A percentile compares a stretch with the other conserved stretches of the same genome.
Evolutionary conservation across 2,329 filamentous ascomycete species (phyloP).

Genomic region (Calonectria fujianensis): DNA sequence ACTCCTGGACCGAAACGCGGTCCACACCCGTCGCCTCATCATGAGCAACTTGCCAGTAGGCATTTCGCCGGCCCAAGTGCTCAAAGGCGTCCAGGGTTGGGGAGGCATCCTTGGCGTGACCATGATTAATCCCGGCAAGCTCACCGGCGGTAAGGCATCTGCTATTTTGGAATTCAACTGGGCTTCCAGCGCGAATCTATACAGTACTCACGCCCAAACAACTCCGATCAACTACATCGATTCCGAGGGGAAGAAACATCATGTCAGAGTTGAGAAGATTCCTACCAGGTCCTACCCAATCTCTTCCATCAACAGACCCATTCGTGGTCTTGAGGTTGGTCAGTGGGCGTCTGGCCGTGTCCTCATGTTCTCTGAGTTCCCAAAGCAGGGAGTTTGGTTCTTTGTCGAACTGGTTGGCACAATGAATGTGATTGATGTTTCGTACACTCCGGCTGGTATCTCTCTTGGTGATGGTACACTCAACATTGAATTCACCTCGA

Average conservation of each 20-base stretch:
- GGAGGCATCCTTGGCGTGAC: slow-evolving; percentile 41
- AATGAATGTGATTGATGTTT: slow-evolving; percentile 34
- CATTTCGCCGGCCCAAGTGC: slow-evolving; percentile 41
- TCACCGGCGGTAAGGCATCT: background rate
- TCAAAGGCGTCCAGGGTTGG: slow-evolving; percentile 43
- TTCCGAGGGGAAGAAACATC: background rate
- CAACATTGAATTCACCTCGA: slow-evolving; percentile 46
- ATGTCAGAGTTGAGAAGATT: background rate
- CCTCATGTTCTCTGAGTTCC: slow-evolving; percentile 47
- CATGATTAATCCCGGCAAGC: slow-evolving; percentile 13
- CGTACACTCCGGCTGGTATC: background rate
- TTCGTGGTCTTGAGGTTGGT: background rate
- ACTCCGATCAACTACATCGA: slow-evolving; percentile 17
- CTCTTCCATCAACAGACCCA: fast-evolving
- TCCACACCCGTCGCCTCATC: slow-evolving; percentile 49
- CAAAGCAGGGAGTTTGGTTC: slow-evolving; percentile 46
- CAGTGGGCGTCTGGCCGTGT: slow-evolving; percentile 39
- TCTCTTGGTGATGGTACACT: slow-evolving; percentile 33
- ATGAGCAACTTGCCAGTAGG: slow-evolving; percentile 49
- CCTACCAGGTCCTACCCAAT: background rate
- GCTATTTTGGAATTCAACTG: slow-evolving; percentile 49
- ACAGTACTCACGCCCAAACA: background rate
- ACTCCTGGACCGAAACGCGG: fast-evolving
- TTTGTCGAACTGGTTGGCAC: slow-evolving; percentile 44
- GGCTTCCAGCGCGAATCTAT: background rate